A percentile compares a stretch with the other conserved stretches of the same genome.
Evolutionary conservation across 2,329 filamentous ascomycete species (phyloP).

Genomic region (Elsinoe batatas): DNA sequence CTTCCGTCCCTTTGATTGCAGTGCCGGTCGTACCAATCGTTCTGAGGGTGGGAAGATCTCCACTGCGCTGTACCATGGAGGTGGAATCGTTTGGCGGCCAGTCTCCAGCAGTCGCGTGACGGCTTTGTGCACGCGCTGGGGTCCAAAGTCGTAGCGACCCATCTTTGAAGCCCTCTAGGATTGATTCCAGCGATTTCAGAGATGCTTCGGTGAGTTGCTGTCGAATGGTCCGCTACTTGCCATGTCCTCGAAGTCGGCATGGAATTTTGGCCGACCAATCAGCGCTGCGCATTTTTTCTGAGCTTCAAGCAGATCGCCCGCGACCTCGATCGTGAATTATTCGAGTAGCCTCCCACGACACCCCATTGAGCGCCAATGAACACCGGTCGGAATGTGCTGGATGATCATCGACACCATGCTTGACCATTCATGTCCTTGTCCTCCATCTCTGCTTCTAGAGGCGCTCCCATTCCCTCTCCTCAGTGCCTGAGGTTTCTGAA

Average conservation of each 20-base stretch:
- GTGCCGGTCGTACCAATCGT: slow-evolving; percentile 46
- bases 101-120: slow-evolving; percentile 41
- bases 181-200: neutral
- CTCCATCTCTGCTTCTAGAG: slow-evolving; percentile 10
- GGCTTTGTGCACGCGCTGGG: slow-evolving; percentile 44
- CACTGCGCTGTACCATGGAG: slow-evolving; percentile 49
- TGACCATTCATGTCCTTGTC: slow-evolving; percentile 53
- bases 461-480: slow-evolving; percentile 5
- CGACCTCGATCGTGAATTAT: neutral
- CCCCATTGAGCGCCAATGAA: slow-evolving; percentile 12
- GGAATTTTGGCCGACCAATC: slow-evolving; percentile 14
- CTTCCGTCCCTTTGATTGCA: slow-evolving; percentile 39
- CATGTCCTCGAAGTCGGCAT: neutral
- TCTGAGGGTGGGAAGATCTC: slow-evolving; percentile 50
- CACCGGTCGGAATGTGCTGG: slow-evolving; percentile 3
- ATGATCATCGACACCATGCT: slow-evolving; percentile 43
- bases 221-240: neutral
- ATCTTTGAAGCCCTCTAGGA: slow-evolving; percentile 25
- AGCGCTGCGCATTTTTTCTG: slow-evolving; percentile 12
- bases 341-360: neutral
- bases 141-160: slow-evolving; percentile 43
- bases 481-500: slow-evolving; percentile 8
- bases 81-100: slow-evolving; percentile 32
- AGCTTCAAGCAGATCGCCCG: slow-evolving; percentile 4
- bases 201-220: neutral